A percentile compares a stretch with the other conserved stretches of the same genome.
These are phyloP conservation scores for Mesembryanthemum crystallinum DNA, from an alignment of 148 eudicot genomes.

Conservation along the genomic window DNA sequence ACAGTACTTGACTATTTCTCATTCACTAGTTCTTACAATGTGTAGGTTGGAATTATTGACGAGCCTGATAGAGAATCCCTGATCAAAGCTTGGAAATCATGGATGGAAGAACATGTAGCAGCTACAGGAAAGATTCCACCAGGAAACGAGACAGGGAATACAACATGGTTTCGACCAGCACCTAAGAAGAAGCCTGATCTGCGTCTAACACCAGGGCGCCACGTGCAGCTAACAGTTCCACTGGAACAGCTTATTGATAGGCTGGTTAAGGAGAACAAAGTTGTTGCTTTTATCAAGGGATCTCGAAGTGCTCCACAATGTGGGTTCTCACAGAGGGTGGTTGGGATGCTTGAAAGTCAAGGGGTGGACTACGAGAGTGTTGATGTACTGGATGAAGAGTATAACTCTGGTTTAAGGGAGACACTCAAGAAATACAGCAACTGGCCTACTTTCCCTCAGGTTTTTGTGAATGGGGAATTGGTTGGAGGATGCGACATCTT, in stretches of 20 bases:
- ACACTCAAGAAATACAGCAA: slow-evolving; percentile 80
- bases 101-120: slow-evolving; percentile 95
- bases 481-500: slow-evolving; percentile 94
- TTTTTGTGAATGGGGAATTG: slow-evolving; percentile 85
- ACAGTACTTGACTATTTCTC: not conserved
- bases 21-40: not conserved
- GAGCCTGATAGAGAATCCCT: slow-evolving; percentile 69
- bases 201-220: slow-evolving; percentile 80
- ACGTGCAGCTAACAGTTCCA: slow-evolving; percentile 71
- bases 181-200: slow-evolving; percentile 79
- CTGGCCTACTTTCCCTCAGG: slow-evolving; percentile 97
- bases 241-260: slow-evolving; percentile 72
- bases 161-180: slow-evolving; percentile 73
- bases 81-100: slow-evolving; percentile 95
- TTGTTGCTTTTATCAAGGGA: slow-evolving; percentile 92
- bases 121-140: slow-evolving; percentile 82
- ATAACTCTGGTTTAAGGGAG: slow-evolving; percentile 72
- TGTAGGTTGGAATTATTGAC: slow-evolving; percentile 69
- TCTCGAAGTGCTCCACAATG: slow-evolving; percentile 84
- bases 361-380: slow-evolving; percentile 86
- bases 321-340: slow-evolving; percentile 88
- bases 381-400: slow-evolving; percentile 90
- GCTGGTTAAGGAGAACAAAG: slow-evolving; percentile 91
- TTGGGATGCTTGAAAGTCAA: slow-evolving; percentile 71
- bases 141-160: slow-evolving; percentile 81